A percentile compares a stretch with the other conserved stretches of the same genome.
phyloP scores from a whole-genome alignment of 768 basidiomycete species.

The Kwoniella sp. region DNA sequence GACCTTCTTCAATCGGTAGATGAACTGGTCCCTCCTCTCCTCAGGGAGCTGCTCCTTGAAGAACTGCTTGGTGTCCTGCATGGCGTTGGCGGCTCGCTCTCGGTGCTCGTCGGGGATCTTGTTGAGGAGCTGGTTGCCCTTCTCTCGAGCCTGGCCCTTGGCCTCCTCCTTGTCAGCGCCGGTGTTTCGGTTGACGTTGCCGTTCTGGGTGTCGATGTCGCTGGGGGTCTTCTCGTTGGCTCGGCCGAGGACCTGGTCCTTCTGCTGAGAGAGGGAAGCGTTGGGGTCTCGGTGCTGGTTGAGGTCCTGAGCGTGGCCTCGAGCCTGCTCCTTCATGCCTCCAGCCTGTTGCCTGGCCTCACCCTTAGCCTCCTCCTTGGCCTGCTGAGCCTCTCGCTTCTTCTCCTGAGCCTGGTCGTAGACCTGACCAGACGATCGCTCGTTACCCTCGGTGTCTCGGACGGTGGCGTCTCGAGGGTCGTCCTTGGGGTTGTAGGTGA shows the following conservation, averaged over 20 bases:
- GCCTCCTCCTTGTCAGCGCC: constrained; percentile 24
- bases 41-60: constrained; percentile 80
- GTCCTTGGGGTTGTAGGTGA: constrained; percentile 57
- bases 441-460: constrained; percentile 49
- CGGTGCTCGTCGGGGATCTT: constrained; percentile 68
- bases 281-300: constrained; percentile 42
- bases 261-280: constrained; percentile 36
- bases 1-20: constrained; percentile 83
- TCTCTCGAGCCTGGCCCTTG: constrained; percentile 36
- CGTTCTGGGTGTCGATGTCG: constrained; percentile 29
- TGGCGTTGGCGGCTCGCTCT: constrained; percentile 56
- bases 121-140: constrained; percentile 54
- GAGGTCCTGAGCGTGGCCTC: constrained; percentile 45
- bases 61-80: constrained; percentile 63
- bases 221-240: constrained; percentile 44
- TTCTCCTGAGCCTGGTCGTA: constrained; percentile 45
- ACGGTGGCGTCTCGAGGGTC: constrained; percentile 52
- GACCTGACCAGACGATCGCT: constrained; percentile 44
- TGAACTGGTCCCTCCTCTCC: constrained; percentile 85
- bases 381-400: constrained; percentile 38
- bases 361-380: constrained; percentile 35
- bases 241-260: constrained; percentile 37
- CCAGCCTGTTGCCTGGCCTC: constrained; percentile 30
- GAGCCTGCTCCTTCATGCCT: constrained; percentile 34
- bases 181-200: constrained; percentile 26